Percentiles rank a stretch among this genome's conserved stretches.
Conservation (phyloP, 2,329 filamentous ascomycete species). For the Scleromitrula shiraiana region DNA sequence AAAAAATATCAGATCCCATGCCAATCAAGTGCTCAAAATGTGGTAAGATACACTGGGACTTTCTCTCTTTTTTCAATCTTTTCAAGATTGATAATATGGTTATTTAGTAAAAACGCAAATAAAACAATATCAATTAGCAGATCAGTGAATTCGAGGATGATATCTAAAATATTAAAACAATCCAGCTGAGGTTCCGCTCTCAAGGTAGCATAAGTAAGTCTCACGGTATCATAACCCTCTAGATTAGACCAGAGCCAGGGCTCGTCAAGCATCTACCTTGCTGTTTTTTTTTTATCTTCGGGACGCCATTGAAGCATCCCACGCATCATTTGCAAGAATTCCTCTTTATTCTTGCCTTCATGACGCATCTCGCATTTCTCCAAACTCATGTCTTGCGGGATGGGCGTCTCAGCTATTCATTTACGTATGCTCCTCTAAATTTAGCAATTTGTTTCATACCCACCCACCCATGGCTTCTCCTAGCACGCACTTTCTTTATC, state of each 20-base stretch:
- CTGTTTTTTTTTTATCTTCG: constrained; percentile 27
- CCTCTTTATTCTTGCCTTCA: constrained; percentile 25
- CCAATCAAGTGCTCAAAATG: neutral
- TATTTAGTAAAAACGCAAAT: neutral
- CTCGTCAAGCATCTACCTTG: constrained; percentile 28
- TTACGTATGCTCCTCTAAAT: neutral
- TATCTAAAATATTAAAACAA: neutral
- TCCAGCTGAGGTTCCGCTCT: neutral
- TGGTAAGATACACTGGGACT: neutral
- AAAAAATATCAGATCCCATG: neutral
- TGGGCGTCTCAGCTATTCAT: neutral
- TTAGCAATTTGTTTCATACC: neutral
- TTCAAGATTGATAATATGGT: neutral
- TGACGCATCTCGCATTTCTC: constrained; percentile 17
- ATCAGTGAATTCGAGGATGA: neutral
- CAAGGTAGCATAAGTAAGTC: neutral
- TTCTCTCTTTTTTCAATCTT: neutral
- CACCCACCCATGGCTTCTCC: neutral
- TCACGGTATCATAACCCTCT: neutral
- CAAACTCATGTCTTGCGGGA: constrained; percentile 3
- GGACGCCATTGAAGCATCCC: constrained; percentile 31
- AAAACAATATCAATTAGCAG: neutral
- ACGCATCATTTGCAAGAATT: constrained; percentile 28
- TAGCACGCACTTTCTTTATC: constrained; percentile 21
- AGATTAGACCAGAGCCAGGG: constrained; percentile 22